These are phyloP conservation scores for Penicillium sp. DNA, from an alignment of 2,329 filamentous ascomycete species.

Conservation along the genomic window DNA sequence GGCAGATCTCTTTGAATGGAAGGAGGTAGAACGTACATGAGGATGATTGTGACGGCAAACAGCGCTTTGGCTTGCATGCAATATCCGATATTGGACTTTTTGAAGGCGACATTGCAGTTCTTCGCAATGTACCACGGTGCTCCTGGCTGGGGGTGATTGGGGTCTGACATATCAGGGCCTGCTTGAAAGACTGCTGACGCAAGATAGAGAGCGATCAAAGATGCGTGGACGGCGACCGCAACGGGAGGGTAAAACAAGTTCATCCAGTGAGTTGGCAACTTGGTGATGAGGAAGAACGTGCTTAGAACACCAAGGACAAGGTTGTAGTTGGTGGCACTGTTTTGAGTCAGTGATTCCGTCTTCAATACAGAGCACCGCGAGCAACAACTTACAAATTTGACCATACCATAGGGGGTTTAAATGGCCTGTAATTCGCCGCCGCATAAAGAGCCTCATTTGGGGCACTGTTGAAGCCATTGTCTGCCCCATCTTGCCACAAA, in stretches of 20 bases:
- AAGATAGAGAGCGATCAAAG: constrained; percentile 53
- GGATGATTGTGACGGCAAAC: constrained; percentile 55
- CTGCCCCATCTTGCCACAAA: constrained; percentile 59
- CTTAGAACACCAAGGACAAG: constrained; percentile 59
- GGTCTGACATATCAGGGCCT: constrained; percentile 57
- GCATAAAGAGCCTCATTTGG: constrained; percentile 56
- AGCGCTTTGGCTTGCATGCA: constrained; percentile 59
- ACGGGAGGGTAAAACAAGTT: constrained; percentile 56
- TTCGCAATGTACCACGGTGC: constrained; percentile 63
- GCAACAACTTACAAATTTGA: constrained; percentile 52
- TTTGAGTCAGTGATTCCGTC: background rate
- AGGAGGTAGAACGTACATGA: constrained; percentile 45
- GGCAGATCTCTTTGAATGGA: background rate
- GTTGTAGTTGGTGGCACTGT: constrained; percentile 59
- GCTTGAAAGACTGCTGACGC: constrained; percentile 55
- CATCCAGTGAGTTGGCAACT: constrained; percentile 55
- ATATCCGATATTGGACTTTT: constrained; percentile 48
- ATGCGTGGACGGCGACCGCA: constrained; percentile 51
- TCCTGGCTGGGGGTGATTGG: constrained; percentile 51
- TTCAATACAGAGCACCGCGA: background rate
- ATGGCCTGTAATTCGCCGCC: constrained; percentile 56
- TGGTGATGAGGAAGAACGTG: constrained; percentile 59
- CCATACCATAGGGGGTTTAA: constrained; percentile 56
- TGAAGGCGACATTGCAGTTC: constrained; percentile 52
- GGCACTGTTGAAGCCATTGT: constrained; percentile 61